Conservation (phyloP, 2,329 filamentous ascomycete genomes). For the Colletotrichum australisinense region DNA sequence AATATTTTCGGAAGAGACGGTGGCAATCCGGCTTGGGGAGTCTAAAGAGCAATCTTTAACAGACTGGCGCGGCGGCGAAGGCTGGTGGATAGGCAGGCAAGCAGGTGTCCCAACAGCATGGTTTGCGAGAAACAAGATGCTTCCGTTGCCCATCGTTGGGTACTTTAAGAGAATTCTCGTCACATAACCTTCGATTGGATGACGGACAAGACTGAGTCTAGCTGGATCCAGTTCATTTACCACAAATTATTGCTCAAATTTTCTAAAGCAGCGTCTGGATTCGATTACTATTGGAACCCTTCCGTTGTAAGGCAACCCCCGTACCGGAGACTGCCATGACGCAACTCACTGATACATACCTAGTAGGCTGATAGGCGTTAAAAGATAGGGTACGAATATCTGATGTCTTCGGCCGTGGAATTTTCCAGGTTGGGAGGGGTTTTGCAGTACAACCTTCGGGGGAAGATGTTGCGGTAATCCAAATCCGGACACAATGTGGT, state of each 20-base stretch:
- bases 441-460: neutral
- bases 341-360: too few relatives aligned
- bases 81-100: neutral
- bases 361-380: too few relatives aligned
- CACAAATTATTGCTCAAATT: neutral
- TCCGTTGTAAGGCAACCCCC: too few relatives aligned
- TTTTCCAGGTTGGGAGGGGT: neutral
- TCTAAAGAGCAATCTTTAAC: neutral
- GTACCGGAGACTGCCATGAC: too few relatives aligned
- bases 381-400: too few relatives aligned
- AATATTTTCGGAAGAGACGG: neutral
- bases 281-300: neutral
- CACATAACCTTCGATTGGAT: neutral
- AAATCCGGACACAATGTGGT: neutral
- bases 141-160: neutral
- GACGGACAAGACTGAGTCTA: neutral
- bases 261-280: neutral
- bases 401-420: neutral
- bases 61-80: neutral
- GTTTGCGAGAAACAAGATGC: neutral
- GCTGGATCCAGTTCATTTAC: neutral
- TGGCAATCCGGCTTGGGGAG: neutral
- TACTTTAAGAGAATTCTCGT: neutral
- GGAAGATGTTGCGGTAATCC: neutral
- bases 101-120: neutral